Evolutionary conservation across 805 yeast species (phyloP).

Genomic region (Wickerhamomyces bisporus): DNA sequence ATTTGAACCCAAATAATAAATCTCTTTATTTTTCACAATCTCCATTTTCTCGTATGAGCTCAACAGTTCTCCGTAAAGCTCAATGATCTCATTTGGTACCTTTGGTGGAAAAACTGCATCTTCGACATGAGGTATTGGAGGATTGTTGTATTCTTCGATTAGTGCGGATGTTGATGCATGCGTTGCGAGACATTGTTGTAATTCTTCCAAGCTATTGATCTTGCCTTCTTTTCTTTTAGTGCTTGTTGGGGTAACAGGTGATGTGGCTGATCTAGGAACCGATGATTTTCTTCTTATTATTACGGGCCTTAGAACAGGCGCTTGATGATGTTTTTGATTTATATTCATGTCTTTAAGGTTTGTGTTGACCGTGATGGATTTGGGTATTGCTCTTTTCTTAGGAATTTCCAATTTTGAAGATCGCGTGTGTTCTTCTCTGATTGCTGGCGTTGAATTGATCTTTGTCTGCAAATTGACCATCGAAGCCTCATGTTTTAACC

Average conservation of each 20-base stretch:
- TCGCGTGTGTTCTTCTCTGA: neutral
- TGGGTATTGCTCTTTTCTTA: slow-evolving; percentile 13
- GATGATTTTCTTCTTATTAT: neutral
- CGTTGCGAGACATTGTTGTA: neutral
- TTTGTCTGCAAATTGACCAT: slow-evolving; percentile 7
- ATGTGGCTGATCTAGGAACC: neutral
- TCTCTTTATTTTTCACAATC: slow-evolving; percentile 40
- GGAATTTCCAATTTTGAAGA: slow-evolving; percentile 7
- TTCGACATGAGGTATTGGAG: slow-evolving; percentile 2
- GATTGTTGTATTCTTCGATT: neutral
- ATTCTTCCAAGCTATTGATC: neutral
- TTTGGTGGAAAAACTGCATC: neutral
- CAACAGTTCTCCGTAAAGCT: slow-evolving; percentile 19
- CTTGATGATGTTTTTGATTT: neutral
- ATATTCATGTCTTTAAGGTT: slow-evolving; percentile 11
- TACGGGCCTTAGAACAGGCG: neutral
- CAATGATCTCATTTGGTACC: neutral
- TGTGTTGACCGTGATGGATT: slow-evolving; percentile 16
- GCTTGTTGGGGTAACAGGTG: neutral
- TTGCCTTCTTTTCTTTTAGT: neutral
- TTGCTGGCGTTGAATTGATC: neutral
- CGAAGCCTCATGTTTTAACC: slow-evolving; percentile 17
- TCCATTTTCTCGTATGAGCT: slow-evolving; percentile 60
- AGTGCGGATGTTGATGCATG: neutral
- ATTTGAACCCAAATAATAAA: slow-evolving; percentile 47